Evolutionary conservation across 148 eudicot genomes (phyloP).

Genomic region (Amaranthus hypochondriacus): DNA sequence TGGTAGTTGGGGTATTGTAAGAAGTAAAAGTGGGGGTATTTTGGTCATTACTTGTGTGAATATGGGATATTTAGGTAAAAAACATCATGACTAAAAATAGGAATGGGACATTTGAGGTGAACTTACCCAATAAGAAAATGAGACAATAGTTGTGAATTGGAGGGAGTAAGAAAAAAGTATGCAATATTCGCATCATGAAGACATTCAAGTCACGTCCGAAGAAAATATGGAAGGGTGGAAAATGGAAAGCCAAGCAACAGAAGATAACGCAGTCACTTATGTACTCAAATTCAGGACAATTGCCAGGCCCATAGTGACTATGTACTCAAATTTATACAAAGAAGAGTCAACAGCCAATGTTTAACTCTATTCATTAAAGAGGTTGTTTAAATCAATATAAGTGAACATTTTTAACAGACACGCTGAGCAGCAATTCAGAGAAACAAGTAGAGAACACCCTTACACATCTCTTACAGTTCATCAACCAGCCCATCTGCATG

Average conservation of each 20-base stretch:
- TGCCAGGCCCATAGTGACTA: not conserved
- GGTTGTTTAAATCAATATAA: not conserved
- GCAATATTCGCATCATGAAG: not conserved
- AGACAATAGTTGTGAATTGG: too few relatives aligned
- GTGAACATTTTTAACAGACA: not conserved
- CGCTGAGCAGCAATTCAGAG: slow-evolving; percentile 1
- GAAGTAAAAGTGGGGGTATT: too few relatives aligned
- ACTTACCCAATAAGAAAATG: too few relatives aligned
- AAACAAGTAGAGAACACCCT: not conserved
- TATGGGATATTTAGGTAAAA: too few relatives aligned
- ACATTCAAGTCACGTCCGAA: not conserved
- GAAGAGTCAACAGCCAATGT: not conserved
- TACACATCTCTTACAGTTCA: too few relatives aligned
- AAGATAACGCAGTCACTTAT: not conserved
- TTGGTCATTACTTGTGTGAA: too few relatives aligned
- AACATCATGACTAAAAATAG: too few relatives aligned
- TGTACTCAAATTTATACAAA: not conserved
- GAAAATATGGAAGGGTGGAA: not conserved
- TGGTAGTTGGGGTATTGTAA: too few relatives aligned
- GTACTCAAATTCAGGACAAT: not conserved
- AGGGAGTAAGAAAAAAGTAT: too few relatives aligned
- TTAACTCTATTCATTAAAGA: too few relatives aligned
- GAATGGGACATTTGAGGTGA: too few relatives aligned
- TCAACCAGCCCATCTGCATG: too few relatives aligned
- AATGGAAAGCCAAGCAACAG: not conserved